These are phyloP conservation scores for Malassezia sp. DNA, from an alignment of 1,284 basidiomycete genomes.

Conservation along the genomic window DNA sequence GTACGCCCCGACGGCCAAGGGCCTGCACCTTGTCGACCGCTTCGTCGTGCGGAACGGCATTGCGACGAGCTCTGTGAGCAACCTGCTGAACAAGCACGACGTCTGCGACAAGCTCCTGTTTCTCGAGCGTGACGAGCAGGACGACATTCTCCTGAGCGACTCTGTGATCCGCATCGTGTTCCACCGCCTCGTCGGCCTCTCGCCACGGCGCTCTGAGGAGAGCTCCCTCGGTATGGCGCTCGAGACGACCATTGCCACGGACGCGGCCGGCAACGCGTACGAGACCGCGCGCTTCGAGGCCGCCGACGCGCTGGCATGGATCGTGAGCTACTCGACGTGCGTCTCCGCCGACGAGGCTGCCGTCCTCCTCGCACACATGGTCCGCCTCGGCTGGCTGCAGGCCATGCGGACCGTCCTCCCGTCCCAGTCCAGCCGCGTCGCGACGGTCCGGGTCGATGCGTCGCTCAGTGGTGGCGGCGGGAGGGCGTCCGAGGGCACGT, in stretches of 20 bases:
- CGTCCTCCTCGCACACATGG: conserved; percentile 93
- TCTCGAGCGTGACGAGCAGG: conserved; percentile 76
- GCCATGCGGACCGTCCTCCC: conserved; percentile 2
- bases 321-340: conserved; percentile 91
- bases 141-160: conserved; percentile 96
- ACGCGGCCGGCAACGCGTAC: conserved; percentile 33
- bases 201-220: conserved; percentile 20
- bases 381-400: conserved; percentile 61
- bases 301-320: conserved; percentile 80
- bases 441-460: conserved; percentile 11
- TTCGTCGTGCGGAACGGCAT: conserved; percentile 99
- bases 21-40: conserved; percentile 91
- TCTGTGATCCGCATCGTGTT: conserved; percentile 88
- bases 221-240: conserved; percentile 10
- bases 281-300: conserved; percentile 61
- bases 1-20: conserved; percentile 90
- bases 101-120: conserved; percentile 97
- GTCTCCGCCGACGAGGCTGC: conserved; percentile 92
- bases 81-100: conserved; percentile 80
- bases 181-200: conserved; percentile 75
- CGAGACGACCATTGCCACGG: conserved; percentile 27
- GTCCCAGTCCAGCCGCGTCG: conserved; percentile 7
- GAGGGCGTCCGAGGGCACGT: conserved; percentile 11
- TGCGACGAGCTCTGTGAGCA: conserved; percentile 56
- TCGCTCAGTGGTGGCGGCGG: neutral